These are phyloP conservation scores for Ophiorrhiza pumila DNA, from an alignment of 257 asterid species.

Conservation along the genomic window DNA sequence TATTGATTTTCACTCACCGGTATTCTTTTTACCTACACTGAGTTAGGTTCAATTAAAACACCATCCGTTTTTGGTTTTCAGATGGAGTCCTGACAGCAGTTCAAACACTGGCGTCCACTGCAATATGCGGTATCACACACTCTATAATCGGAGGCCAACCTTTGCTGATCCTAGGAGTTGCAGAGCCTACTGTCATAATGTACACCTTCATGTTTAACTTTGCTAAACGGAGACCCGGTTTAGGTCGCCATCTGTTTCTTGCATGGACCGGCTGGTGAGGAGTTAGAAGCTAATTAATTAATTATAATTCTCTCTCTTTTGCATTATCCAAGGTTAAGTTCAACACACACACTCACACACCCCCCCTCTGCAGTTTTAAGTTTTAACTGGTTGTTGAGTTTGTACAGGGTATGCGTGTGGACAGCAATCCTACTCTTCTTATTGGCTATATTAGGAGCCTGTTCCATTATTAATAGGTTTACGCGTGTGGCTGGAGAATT, in stretches of 20 bases:
- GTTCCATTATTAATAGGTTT: conserved; percentile 91
- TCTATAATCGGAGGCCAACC: conserved; percentile 97
- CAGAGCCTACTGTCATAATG: conserved; percentile 97
- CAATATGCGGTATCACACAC: conserved; percentile 83
- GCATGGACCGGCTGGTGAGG: conserved; percentile 95
- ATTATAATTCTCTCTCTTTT: too few relatives aligned
- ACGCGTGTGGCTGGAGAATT: conserved; percentile 94
- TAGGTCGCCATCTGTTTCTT: conserved; percentile 77
- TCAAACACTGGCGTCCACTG: conserved; percentile 87
- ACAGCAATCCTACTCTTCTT: conserved; percentile 75
- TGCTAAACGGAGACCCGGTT: conserved; percentile 66
- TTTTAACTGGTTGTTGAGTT: background rate
- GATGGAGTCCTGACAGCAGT: conserved; percentile 91
- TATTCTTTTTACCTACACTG: too few relatives aligned
- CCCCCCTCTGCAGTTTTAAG: too few relatives aligned
- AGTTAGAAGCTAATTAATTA: too few relatives aligned
- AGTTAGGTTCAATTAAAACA: too few relatives aligned
- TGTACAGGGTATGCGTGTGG: conserved; percentile 93
- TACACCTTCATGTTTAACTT: conserved; percentile 94
- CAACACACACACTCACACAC: too few relatives aligned
- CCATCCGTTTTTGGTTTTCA: conserved; percentile 23
- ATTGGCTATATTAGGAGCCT: conserved; percentile 79
- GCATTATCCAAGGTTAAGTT: too few relatives aligned
- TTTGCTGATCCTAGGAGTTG: conserved; percentile 79
- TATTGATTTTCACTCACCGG: too few relatives aligned